Evolutionary conservation across 2,329 filamentous ascomycete genomes (phyloP), one percentile per base, ranked within the genome.

Genomic region (Ophiostoma angusticollis): DNA sequence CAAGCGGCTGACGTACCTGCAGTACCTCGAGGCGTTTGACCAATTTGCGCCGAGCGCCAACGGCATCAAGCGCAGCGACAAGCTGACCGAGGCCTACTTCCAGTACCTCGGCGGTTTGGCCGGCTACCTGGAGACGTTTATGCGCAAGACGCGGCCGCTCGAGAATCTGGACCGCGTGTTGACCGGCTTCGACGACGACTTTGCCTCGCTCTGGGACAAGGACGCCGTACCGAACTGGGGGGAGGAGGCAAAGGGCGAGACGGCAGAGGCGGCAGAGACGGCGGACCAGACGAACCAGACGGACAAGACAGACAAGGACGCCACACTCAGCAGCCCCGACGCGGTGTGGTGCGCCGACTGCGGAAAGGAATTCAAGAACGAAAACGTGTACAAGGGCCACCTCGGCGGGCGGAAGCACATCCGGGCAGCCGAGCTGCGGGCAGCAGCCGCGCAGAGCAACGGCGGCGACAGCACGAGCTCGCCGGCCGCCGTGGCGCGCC

Each of bases 11-110:
- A 81, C 77, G 13, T 98, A 98, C 54, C 67, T 96, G 35, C 87
- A 96, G 64, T 98, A 94, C 52, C 74, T 98, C 28, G 84, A 93
- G 48, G 62, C 78, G 1, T 96, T 98, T 57, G 91, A 98, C 61
- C 75, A 77, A 47, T 96, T 98, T 55, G 68, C 76, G 1, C 71
- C 78, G 0, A 82, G 82, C 4, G 70, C 78, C 35, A 73, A 82
- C 35, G 78, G 78, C 11, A 69, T 94, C 47, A 89, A 83, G 55
- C 71, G 83, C 36, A 64, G 70, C 22, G 83, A 94, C 54, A 98
- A 96, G 64, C 64, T 93, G 59, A 94, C 84, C 1, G 87, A 96
- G 50, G 75, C 80, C 50, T 98, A 96, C 58, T 93, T 96, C 60
- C 74, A 74, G 47, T 98, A 98, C 54, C 73, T 95, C 9, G 80